Evolutionary conservation across 441 rosid species (phyloP), one percentile per base, ranked within the genome.

Genomic region (Rhodomyrtus psidioides): DNA sequence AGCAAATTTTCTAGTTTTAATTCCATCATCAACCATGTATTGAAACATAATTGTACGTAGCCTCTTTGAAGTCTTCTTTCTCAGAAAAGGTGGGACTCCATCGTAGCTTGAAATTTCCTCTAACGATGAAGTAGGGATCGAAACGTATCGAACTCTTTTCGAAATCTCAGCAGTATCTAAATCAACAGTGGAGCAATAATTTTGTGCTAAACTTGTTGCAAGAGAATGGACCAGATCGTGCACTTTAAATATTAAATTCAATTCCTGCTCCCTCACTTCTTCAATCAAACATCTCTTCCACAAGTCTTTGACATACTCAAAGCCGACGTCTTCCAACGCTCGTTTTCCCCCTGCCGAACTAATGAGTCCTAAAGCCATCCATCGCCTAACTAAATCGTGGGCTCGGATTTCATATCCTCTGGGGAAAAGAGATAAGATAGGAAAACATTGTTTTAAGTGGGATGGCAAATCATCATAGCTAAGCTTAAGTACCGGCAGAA

Each of bases 231-330:
- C 6, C 1, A 30, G 19, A 62, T 30, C 26, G 1, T 21, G 75
- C 46, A 62, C 46, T 62, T 62, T 9, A 10, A 30, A 30, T 16
- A 1, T 2, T 30, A 30, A 16, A 3, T 0, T 13, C 9, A 21
- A 30, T 62, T 39, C 2, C 1, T 0, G 1, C 24, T 17, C 7
- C 24, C 17, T 0, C 9, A 62, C 12, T 0, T 17, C 44, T 62
- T 62, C 26, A 44, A 62, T 62, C 75, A 62, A 30, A 9, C 24
- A 17, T 62, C 75, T 62, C 13, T 9, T 21, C 26, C 3, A 0
- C 6, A 30, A 4, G 13, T 62, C 75, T 62, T 30, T 62, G 24
- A 62, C 7, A 9, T 62, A 62, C 13, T 62, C 46, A 62, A 30
- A 3, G 2, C 44, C 76, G 17, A 30, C 5, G 26, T 62, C 76